phyloP scores from a whole-genome alignment of 805 yeast species.

The Ogataea henricii region DNA sequence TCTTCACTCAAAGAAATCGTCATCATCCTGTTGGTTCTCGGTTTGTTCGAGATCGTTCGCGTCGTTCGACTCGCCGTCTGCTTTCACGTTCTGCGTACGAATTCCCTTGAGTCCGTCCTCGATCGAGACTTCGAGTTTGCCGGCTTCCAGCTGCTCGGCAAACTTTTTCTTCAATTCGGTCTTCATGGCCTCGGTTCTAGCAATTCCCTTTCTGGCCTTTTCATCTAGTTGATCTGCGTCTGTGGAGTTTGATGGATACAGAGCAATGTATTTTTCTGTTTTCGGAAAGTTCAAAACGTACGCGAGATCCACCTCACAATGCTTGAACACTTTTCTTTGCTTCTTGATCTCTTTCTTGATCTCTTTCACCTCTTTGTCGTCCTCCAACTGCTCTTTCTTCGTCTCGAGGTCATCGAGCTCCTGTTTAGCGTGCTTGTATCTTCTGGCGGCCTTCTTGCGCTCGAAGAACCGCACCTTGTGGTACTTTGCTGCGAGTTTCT shows the following conservation, averaged over 20 bases:
- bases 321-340: constrained; percentile 50
- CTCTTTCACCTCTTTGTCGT: constrained; percentile 27
- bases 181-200: constrained; percentile 45
- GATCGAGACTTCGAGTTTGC: constrained; percentile 53
- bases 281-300: constrained; percentile 79
- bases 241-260: constrained; percentile 54
- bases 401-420: constrained; percentile 39
- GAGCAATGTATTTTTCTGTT: constrained; percentile 74
- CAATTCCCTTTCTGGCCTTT: constrained; percentile 45
- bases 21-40: constrained; percentile 20
- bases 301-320: constrained; percentile 68
- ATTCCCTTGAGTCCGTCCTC: constrained; percentile 41
- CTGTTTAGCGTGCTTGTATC: constrained; percentile 55
- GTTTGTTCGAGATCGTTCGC: constrained; percentile 8
- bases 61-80: constrained; percentile 13
- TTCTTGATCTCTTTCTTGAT: constrained; percentile 35
- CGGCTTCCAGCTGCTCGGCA: constrained; percentile 51
- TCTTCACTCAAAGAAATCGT: constrained; percentile 38
- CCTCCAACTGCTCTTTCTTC: constrained; percentile 20
- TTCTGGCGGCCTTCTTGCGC: constrained; percentile 78
- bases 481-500: constrained; percentile 62
- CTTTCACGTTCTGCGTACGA: constrained; percentile 3
- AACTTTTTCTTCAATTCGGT: constrained; percentile 53
- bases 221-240: constrained; percentile 35
- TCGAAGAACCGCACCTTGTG: constrained; percentile 95